A percentile compares a stretch with the other conserved stretches of the same genome.
Conservation (phyloP, 2,329 filamentous ascomycete genomes). For the Aspergillus eucalypticola region DNA sequence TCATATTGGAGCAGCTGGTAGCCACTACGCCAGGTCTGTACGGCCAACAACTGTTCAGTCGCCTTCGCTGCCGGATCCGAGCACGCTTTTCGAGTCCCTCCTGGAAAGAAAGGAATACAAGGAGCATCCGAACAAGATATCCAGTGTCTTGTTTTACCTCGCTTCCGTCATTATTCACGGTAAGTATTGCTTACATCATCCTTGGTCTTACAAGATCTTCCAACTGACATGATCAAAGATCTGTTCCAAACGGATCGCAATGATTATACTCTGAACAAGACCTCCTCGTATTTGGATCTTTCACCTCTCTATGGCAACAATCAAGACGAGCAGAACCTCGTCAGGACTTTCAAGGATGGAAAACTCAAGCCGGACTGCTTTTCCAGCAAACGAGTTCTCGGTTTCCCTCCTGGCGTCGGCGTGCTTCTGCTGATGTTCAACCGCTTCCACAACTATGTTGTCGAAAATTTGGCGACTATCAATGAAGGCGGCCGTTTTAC, state of each 20-base stretch:
- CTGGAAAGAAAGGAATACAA: slow-evolving; percentile 64
- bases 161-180: slow-evolving; percentile 67
- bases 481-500: slow-evolving; percentile 70
- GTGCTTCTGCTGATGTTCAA: slow-evolving; percentile 68
- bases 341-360: slow-evolving; percentile 66
- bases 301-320: slow-evolving; percentile 71
- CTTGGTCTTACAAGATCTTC: not conserved
- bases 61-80: slow-evolving; percentile 64
- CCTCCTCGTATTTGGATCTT: slow-evolving; percentile 74
- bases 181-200: slow-evolving; percentile 16
- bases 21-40: slow-evolving; percentile 70
- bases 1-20: slow-evolving; percentile 63
- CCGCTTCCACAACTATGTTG: slow-evolving; percentile 70
- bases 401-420: slow-evolving; percentile 69
- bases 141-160: slow-evolving; percentile 72
- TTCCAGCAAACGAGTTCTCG: slow-evolving; percentile 63
- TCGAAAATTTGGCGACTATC: slow-evolving; percentile 62
- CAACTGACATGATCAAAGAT: slow-evolving; percentile 45
- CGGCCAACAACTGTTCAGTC: slow-evolving; percentile 58
- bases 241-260: slow-evolving; percentile 65
- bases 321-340: slow-evolving; percentile 61
- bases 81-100: slow-evolving; percentile 66
- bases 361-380: slow-evolving; percentile 72
- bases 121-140: slow-evolving; percentile 70
- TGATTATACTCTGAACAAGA: slow-evolving; percentile 65